Base-by-base conservation (phyloP, 164 flowering plant species). In the Euptelea pleiosperma region DNA sequence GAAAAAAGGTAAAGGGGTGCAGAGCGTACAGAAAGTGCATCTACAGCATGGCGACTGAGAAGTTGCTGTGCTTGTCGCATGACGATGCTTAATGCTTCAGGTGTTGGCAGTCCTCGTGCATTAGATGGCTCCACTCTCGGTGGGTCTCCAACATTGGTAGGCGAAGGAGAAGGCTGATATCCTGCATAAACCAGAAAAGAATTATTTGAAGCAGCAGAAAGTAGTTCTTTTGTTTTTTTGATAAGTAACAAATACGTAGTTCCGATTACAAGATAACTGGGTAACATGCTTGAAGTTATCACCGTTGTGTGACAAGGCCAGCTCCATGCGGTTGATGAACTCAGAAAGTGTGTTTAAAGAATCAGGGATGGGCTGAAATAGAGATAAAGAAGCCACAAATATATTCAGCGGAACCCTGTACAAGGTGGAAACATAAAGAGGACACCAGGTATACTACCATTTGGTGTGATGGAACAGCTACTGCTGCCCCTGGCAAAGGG, bases 301-400 rank as follows among this genome's bases (percentile, higher is more conserved):
- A 87, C 99, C 96, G 75, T 72, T 76, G 59, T 59, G 82, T 25
- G 80, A 69, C 19, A 91, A 68, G 37, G 72, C 77, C 66, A 44
- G 70, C 74, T 84, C 93, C 98, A 94, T 81, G 58, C 78, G 83
- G 63, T 68, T 84, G 45, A 87, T 91, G 69, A 85, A 94, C 72
- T 84, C 96, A 5, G 74, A 73, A 35, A 91, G 77, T 16, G 96
- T 89, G 63, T 61, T 73, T 70, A 94, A 63, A 21, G 99, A 81
- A 83, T 87, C 88, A 6, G 93, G 96, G 70, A 91, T 80, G 26
- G 91, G 91, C 99, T 94, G 82, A 71, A 61, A 61, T 8, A n/a
- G 9, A n/a, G n/a, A n/a, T n/a, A 62, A n/a, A 56, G 14, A 49
- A 19, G 1, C 52, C 3, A 34, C 18, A 19, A 9, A 59, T 66